Base-by-base conservation (phyloP, 805 yeast genomes). In the Sungouiozyma ichnusensis region DNA sequence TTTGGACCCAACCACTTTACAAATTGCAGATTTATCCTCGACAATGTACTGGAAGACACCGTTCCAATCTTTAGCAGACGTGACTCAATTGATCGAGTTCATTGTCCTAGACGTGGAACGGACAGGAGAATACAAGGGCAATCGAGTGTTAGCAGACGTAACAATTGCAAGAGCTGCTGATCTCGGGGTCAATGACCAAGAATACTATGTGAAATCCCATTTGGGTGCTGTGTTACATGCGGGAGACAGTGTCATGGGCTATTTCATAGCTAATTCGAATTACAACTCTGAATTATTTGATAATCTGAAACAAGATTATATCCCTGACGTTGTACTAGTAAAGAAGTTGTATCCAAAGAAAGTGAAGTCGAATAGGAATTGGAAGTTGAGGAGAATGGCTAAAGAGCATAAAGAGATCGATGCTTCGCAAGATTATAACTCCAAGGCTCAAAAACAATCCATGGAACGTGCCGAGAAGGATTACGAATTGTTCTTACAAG, bases 381-480 rank as follows among this genome's bases (percentile, higher is more conserved):
- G 95, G 94, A 85, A 83, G 66, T 77, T 90, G 66, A 84, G 85
- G 79, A 82, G 97, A 73, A 88, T 90, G 96, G 97, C 97, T 24
- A 84, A 74, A 58, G 97, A 92, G 66, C 94, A 90, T 67, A 76
- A 76, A 49, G 97, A 88, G 52, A 77, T 85, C 49, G 86, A 79
- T 35, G 94, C 90, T 43, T 72, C 76, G 7, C 79, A 76, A 48
- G 76, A 71, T 43, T 60, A 60, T 48, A 68, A 65, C 44, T 71
- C 78, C 2, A 81, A 88, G 66, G 82, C 77, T 49, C 87, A 86
- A 43, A 82, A 76, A 69, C 94, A 84, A 64, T 96, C 86, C 49
- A 79, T 78, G 54, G 97, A 86, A 62, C 75, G 84, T 54, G 95
- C 94, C 3, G 97, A 90, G 66, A 79, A 78, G 64, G 98, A 90